Evolutionary conservation across 202 grass and related monocot species (phyloP).

Genomic region (Schoenoplectus tabernaemontani): DNA sequence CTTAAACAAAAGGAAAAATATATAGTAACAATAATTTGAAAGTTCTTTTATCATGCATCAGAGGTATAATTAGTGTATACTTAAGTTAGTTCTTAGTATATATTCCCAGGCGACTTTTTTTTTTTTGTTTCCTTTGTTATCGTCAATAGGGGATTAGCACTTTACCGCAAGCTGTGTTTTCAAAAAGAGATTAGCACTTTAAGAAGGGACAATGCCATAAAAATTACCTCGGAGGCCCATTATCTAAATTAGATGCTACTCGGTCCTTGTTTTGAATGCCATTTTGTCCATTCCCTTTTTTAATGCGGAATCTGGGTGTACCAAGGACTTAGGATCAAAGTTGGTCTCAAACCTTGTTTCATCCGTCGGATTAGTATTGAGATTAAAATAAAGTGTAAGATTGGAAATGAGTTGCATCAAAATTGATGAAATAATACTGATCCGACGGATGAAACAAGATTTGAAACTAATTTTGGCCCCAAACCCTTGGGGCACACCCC

Average conservation of each 20-base stretch:
- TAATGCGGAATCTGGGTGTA: too few relatives aligned
- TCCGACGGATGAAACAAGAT: too few relatives aligned
- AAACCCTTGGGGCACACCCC: too few relatives aligned
- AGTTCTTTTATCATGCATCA: not conserved
- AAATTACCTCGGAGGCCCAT: not conserved
- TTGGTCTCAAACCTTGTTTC: too few relatives aligned
- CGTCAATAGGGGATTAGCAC: not conserved
- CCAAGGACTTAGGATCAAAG: too few relatives aligned
- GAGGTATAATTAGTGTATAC: not conserved
- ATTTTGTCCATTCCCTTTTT: not conserved
- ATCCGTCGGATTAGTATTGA: too few relatives aligned
- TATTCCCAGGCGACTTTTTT: not conserved
- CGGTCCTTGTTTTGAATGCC: not conserved
- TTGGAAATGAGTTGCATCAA: too few relatives aligned
- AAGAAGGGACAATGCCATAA: not conserved
- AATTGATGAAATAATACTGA: too few relatives aligned
- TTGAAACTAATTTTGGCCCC: too few relatives aligned
- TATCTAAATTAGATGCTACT: not conserved
- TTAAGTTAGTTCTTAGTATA: not conserved
- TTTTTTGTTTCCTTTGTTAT: not conserved
- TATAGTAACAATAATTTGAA: not conserved
- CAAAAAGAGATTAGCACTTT: conserved; percentile 5
- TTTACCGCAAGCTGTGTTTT: not conserved
- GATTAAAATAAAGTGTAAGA: too few relatives aligned
- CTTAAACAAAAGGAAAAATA: not conserved